Conservation (phyloP, 1,139 yeast genomes). For the Candida labiduridarum region DNA sequence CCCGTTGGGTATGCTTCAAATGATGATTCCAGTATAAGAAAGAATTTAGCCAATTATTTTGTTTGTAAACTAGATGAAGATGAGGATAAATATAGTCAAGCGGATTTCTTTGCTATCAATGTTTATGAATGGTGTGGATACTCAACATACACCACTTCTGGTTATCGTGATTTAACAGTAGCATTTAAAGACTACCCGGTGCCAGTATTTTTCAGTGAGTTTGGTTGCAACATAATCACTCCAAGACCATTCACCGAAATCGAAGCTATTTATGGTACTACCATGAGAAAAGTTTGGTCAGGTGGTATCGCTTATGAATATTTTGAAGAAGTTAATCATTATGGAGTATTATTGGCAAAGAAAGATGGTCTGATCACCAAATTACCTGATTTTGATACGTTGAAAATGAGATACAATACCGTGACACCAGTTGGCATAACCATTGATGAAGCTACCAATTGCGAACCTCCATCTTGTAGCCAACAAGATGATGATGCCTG, state of each 20-base stretch:
- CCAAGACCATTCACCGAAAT: constrained; percentile 61
- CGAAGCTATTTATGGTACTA: constrained; percentile 37
- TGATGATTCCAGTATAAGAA: constrained; percentile 57
- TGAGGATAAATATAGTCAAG: constrained; percentile 20
- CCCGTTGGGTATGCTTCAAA: constrained; percentile 68
- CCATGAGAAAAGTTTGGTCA: constrained; percentile 44
- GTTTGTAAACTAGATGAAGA: constrained; percentile 35
- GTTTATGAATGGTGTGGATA: constrained; percentile 74
- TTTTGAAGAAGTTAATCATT: constrained; percentile 38
- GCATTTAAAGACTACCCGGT: constrained; percentile 49
- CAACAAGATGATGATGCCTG: constrained; percentile 26
- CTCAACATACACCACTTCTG: constrained; percentile 57
- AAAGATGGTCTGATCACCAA: constrained; percentile 33
- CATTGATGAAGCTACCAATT: constrained; percentile 7
- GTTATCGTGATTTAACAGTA: constrained; percentile 55
- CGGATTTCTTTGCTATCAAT: constrained; percentile 61
- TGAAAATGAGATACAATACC: constrained; percentile 33
- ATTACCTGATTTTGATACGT: constrained; percentile 45
- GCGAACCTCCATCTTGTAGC: constrained; percentile 4
- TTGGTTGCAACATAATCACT: constrained; percentile 55
- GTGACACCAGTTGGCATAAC: constrained; percentile 29
- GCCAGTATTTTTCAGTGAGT: constrained; percentile 65
- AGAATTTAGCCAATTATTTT: constrained; percentile 49
- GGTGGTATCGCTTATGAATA: constrained; percentile 46
- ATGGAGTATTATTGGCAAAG: constrained; percentile 35